Evolutionary conservation across 148 eudicot species (phyloP), one percentile per base, ranked within the genome.

Genomic region (Rheum nobile): DNA sequence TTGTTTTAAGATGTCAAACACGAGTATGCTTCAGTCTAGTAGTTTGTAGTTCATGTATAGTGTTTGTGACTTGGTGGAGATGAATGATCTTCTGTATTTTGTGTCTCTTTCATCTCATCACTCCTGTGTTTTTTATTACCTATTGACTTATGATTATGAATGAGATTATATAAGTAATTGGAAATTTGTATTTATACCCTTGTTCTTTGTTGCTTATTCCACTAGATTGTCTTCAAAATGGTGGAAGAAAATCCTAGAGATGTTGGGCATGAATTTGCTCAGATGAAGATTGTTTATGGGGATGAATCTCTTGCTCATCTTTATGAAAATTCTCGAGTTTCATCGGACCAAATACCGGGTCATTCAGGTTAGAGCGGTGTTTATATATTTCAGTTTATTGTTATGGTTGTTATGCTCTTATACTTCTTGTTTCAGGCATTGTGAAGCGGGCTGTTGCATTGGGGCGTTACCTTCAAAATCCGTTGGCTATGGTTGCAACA

Each of bases 221-320:
- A 71, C 47, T 87, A 96, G 99, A 86, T 92, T 75, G 91, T 92
- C 37, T 92, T 86, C 83, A 92, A 96, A 79, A 96, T 96, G 85
- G 93, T 92, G 74, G 97, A 96, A 76, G 96, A 90, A 73, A 89
- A 84, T 79, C 99, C 99, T 4, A 85, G 97, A 86, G 99, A 91
- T 78, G 87, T 92, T 50, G 92, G 96, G 43, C 90, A 85, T 74
- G 95, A 90, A 67, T 86, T 96, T 94, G 97, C 88, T 81, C 87
- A 85, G 73, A 75, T 92, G 75, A 90, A 80, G 43, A 83, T 92
- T 71, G 74, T 86, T 38, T 92, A 86, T 35, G 97, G 94, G 19
- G 99, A 96, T 79, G 99, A 96, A 77, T 82, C 96, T 75, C 88
- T 92, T 74, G 94, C 99, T 55, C 99, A 88, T 77, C 79, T 96